Conservation (phyloP, 2,329 filamentous ascomycete genomes). For the Metarhizium humberi region DNA sequence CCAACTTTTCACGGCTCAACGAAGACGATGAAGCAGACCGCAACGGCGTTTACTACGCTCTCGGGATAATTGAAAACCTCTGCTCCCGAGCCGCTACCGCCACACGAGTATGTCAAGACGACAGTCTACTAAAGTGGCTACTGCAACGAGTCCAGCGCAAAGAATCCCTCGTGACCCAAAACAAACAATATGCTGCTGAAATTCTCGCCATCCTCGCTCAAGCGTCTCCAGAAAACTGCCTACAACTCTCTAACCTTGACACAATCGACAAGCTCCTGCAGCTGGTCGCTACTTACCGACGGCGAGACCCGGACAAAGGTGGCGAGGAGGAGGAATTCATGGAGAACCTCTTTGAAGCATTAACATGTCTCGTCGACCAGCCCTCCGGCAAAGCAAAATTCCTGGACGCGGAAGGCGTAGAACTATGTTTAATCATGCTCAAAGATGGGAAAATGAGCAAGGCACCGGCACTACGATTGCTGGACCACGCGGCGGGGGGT, state of each 20-base stretch:
- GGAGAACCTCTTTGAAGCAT: constrained; percentile 82
- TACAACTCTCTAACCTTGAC: constrained; percentile 53
- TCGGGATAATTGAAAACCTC: constrained; percentile 78
- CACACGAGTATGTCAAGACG: constrained; percentile 62
- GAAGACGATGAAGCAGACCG: constrained; percentile 66
- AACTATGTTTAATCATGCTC: constrained; percentile 86
- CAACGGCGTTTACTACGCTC: constrained; percentile 75
- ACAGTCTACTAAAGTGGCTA: constrained; percentile 66
- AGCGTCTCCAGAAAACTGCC: constrained; percentile 56
- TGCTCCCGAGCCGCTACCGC: constrained; percentile 61
- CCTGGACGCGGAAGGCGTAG: constrained; percentile 81
- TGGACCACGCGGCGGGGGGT: constrained; percentile 67
- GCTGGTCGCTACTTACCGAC: constrained; percentile 74
- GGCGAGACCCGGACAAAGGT: constrained; percentile 75
- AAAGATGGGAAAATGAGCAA: constrained; percentile 81
- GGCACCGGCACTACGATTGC: constrained; percentile 63
- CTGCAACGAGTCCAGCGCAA: constrained; percentile 60
- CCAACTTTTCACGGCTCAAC: constrained; percentile 71
- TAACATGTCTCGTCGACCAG: constrained; percentile 75
- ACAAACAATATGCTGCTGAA: constrained; percentile 92
- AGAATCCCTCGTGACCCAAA: constrained; percentile 67
- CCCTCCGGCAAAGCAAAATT: constrained; percentile 69
- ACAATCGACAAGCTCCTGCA: constrained; percentile 75
- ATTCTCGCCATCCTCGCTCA: constrained; percentile 84
- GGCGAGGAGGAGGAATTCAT: constrained; percentile 90